These are phyloP conservation scores for Pythium brachiatum DNA, from an alignment of 352 stramenopile species.

Conservation along the genomic window DNA sequence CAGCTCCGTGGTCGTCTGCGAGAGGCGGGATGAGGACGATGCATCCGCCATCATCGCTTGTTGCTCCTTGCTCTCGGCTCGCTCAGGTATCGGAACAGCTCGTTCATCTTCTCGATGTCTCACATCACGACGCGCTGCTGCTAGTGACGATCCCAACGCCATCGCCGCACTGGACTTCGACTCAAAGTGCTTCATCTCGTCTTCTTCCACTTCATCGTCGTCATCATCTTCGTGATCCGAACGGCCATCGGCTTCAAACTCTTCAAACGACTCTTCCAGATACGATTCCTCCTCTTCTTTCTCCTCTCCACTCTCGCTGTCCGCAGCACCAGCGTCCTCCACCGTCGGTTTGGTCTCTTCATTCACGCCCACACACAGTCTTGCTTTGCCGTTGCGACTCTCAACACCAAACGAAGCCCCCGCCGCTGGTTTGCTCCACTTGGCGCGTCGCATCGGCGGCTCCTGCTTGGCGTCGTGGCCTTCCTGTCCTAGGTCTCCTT, in stretches of 20 bases:
- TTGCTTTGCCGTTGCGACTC: conserved; percentile 18
- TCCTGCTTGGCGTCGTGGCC: conserved; percentile 10
- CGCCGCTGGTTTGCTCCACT: conserved; percentile 37
- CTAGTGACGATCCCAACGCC: background rate
- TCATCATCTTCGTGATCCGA: background rate
- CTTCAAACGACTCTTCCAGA: conserved; percentile 82
- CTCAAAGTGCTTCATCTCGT: background rate
- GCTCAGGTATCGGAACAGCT: background rate
- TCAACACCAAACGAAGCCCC: conserved; percentile 14
- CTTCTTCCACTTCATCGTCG: background rate
- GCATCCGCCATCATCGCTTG: conserved; percentile 6
- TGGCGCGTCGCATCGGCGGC: conserved; percentile 30
- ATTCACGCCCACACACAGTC: conserved; percentile 17
- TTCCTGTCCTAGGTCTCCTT: background rate
- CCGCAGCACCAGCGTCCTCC: background rate
- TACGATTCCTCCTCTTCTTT: conserved; percentile 53
- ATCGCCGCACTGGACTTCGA: background rate
- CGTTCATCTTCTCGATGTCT: background rate
- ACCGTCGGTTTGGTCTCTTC: background rate
- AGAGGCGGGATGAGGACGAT: conserved; percentile 24
- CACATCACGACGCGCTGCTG: background rate
- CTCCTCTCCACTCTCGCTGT: conserved; percentile 30
- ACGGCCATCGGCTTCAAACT: conserved; percentile 58
- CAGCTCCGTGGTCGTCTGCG: conserved; percentile 55
- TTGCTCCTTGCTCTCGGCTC: conserved; percentile 13